These are phyloP conservation scores for Pythium folliculosum DNA, from an alignment of 352 stramenopile species.

Conservation along the genomic window DNA sequence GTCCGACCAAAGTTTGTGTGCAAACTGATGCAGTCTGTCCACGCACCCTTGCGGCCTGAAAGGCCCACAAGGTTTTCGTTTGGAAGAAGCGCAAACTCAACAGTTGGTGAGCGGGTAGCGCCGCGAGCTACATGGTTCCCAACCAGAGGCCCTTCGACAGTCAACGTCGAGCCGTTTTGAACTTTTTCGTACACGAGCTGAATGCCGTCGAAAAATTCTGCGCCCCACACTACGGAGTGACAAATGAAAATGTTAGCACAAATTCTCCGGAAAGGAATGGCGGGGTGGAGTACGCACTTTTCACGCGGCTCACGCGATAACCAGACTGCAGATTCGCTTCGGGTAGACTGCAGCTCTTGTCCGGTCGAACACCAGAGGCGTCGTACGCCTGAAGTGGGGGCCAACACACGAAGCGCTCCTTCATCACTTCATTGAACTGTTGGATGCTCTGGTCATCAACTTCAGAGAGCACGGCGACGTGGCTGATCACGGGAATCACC, in stretches of 20 bases:
- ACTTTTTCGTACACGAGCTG: constrained; percentile 45
- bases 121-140: constrained; percentile 49
- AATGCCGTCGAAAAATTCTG: constrained; percentile 68
- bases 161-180: not conserved
- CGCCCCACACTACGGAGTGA: constrained; percentile 61
- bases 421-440: constrained; percentile 45
- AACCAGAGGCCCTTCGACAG: constrained; percentile 37
- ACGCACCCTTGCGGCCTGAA: constrained; percentile 69
- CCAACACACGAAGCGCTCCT: constrained; percentile 43
- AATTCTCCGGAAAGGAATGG: not conserved
- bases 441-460: constrained; percentile 18
- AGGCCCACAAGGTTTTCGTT: constrained; percentile 56
- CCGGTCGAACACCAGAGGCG: constrained; percentile 27
- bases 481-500: constrained; percentile 34
- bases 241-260: not conserved
- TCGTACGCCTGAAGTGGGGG: constrained; percentile 49
- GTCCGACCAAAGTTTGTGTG: constrained; percentile 69
- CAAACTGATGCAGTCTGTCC: constrained; percentile 66
- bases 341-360: constrained; percentile 35
- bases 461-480: constrained; percentile 43
- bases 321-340: constrained; percentile 42
- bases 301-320: constrained; percentile 52
- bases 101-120: constrained; percentile 34
- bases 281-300: constrained; percentile 41
- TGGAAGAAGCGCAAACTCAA: constrained; percentile 39